These are phyloP conservation scores for Actinidia chinensis DNA, from an alignment of 179 eudicot genomes.

Conservation along the genomic window DNA sequence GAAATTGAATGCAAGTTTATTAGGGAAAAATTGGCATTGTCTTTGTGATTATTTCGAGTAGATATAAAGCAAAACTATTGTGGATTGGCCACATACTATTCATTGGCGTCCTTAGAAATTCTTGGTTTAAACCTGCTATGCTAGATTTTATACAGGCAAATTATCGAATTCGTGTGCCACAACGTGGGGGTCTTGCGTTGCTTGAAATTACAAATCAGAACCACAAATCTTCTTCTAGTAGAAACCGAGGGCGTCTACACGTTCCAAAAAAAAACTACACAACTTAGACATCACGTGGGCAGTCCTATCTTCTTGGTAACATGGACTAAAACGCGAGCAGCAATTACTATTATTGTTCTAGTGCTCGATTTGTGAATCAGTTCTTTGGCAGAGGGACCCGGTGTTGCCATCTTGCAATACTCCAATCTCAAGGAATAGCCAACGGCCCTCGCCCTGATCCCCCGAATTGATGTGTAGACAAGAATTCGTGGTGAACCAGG, in stretches of 20 bases:
- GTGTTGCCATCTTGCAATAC: conserved; percentile 87
- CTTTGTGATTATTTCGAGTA: too few species aligned
- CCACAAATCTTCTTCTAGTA: conserved; percentile 69
- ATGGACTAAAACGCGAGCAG: conserved; percentile 97
- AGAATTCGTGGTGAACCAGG: conserved; percentile 74
- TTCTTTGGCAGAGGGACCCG: conserved; percentile 77
- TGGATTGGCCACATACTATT: not conserved
- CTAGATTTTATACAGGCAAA: conserved; percentile 54
- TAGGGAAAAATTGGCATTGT: too few species aligned
- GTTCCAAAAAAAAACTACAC: conserved; percentile 59
- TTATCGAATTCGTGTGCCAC: conserved; percentile 77
- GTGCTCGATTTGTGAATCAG: conserved; percentile 82
- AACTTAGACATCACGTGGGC: conserved; percentile 93
- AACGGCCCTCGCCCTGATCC: conserved; percentile 91
- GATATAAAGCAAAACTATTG: too few species aligned
- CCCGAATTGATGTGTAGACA: conserved; percentile 75
- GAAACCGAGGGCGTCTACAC: conserved; percentile 93
- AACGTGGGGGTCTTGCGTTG: conserved; percentile 83
- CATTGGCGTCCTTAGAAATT: not conserved
- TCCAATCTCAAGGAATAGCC: conserved; percentile 83
- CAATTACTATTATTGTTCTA: conserved; percentile 95
- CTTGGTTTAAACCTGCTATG: not conserved
- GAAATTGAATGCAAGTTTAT: too few species aligned
- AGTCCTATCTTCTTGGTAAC: conserved; percentile 81
- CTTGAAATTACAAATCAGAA: conserved; percentile 86